A percentile compares a stretch with the other conserved stretches of the same genome.
Conservation (phyloP, 805 yeast species). For the Hemisphaericaspora nanyangensis region DNA sequence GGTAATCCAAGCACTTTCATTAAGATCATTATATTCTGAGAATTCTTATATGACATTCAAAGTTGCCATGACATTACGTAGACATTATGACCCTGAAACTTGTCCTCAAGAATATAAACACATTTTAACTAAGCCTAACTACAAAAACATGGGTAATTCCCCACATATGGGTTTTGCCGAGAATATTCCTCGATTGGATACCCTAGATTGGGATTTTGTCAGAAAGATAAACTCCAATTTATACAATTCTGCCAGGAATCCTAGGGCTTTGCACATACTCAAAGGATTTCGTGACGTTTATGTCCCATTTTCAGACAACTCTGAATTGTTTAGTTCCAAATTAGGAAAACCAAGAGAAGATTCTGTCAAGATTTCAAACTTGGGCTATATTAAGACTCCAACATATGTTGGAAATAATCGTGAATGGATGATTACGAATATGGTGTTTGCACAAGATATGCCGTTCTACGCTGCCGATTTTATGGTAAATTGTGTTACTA, state of each 20-base stretch:
- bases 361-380: constrained; percentile 31
- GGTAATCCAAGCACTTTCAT: constrained; percentile 20
- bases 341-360: constrained; percentile 27
- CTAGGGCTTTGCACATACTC: constrained; percentile 19
- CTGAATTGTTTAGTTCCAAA: constrained; percentile 16
- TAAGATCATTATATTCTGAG: constrained; percentile 26
- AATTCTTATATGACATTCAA: constrained; percentile 19
- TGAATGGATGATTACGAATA: constrained; percentile 24
- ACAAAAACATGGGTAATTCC: constrained; percentile 27
- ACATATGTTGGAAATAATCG: constrained; percentile 4
- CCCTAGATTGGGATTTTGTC: constrained; percentile 33
- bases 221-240: constrained; percentile 17
- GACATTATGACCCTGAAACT: constrained; percentile 15
- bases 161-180: constrained; percentile 32
- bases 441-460: constrained; percentile 35
- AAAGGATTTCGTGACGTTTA: constrained; percentile 16
- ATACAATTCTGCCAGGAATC: constrained; percentile 16
- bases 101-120: constrained; percentile 14
- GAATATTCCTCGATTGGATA: constrained; percentile 24
- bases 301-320: constrained; percentile 13
- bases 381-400: constrained; percentile 29
- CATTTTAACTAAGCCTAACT: constrained; percentile 14
- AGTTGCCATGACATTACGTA: constrained; percentile 33
- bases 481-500: constrained; percentile 27
- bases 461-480: constrained; percentile 34